Evolutionary conservation across 23 red algal species (phyloP).

Genomic region (Gracilaria domingensis): DNA sequence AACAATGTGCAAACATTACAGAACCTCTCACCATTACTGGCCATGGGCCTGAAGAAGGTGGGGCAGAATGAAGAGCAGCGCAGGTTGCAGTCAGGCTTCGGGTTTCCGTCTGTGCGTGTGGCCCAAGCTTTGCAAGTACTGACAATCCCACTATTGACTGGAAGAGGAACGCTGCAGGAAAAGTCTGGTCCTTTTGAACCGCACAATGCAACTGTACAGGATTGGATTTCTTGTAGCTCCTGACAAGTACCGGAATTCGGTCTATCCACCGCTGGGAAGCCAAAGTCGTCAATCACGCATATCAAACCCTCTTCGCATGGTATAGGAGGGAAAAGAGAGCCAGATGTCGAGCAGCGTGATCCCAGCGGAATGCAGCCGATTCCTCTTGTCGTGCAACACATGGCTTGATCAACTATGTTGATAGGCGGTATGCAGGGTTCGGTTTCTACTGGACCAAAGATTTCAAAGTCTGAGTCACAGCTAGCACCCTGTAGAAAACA

Average conservation of each 20-base stretch:
- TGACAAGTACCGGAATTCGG: slow-evolving; percentile 25
- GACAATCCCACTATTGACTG: slow-evolving; percentile 17
- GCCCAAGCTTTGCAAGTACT: slow-evolving; percentile 52
- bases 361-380: slow-evolving; percentile 47
- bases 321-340: slow-evolving; percentile 27
- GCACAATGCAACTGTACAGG: slow-evolving; percentile 16
- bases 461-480: slow-evolving; percentile 15
- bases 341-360: slow-evolving; percentile 18
- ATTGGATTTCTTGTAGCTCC: background rate
- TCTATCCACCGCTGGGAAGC: slow-evolving; percentile 19
- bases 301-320: slow-evolving; percentile 30
- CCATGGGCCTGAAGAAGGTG: slow-evolving; percentile 4
- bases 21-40: slow-evolving; percentile 33
- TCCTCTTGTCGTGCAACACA: slow-evolving; percentile 37
- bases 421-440: slow-evolving; percentile 11
- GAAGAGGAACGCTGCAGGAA: slow-evolving; percentile 15
- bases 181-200: slow-evolving; percentile 4
- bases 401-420: background rate
- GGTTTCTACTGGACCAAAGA: background rate
- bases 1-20: slow-evolving; percentile 31
- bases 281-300: slow-evolving; percentile 41
- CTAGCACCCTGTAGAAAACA: slow-evolving; percentile 10
- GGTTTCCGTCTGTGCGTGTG: slow-evolving; percentile 37
- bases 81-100: slow-evolving; percentile 37
- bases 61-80: slow-evolving; percentile 29